Percentiles rank a stretch among this genome's conserved stretches.
phyloP scores from a whole-genome alignment of 2,329 filamentous ascomycete species.

The Diaporthe batatas region DNA sequence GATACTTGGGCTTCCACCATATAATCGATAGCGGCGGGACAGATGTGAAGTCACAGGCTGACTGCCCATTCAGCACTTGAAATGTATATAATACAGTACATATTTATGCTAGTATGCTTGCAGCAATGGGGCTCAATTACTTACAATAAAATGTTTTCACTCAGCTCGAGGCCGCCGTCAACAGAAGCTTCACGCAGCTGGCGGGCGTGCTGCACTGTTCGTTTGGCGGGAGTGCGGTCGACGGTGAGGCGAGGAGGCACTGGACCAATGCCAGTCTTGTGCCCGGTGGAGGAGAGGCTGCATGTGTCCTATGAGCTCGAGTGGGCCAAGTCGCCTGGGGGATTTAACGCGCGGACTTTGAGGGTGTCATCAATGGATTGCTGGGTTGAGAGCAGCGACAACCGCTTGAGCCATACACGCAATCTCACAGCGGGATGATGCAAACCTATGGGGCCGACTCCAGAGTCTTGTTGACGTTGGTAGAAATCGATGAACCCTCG shows the following conservation, averaged over 20 bases:
- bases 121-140: too few species aligned
- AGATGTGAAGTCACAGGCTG: too few species aligned
- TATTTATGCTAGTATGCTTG: too few species aligned
- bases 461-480: not conserved
- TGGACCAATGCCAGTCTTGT: conserved; percentile 15
- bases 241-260: conserved; percentile 1
- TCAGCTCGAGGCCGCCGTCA: conserved; percentile 16
- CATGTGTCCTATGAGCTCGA: conserved; percentile 1
- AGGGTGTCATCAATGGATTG: not conserved
- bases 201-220: conserved; percentile 25
- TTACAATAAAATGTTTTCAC: not conserved
- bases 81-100: too few species aligned
- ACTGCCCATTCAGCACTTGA: too few species aligned
- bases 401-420: not conserved
- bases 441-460: not conserved
- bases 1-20: too few species aligned
- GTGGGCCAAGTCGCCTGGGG: conserved; percentile 1
- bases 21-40: too few species aligned
- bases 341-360: conserved; percentile 13
- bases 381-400: conserved; percentile 8
- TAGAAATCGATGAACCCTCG: too few species aligned
- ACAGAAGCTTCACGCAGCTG: conserved; percentile 10
- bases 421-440: not conserved
- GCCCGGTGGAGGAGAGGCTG: conserved; percentile 26
- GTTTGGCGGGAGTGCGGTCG: conserved; percentile 10